Conservation (phyloP, 768 basidiomycete species). For the Tephrocybe sp. region DNA sequence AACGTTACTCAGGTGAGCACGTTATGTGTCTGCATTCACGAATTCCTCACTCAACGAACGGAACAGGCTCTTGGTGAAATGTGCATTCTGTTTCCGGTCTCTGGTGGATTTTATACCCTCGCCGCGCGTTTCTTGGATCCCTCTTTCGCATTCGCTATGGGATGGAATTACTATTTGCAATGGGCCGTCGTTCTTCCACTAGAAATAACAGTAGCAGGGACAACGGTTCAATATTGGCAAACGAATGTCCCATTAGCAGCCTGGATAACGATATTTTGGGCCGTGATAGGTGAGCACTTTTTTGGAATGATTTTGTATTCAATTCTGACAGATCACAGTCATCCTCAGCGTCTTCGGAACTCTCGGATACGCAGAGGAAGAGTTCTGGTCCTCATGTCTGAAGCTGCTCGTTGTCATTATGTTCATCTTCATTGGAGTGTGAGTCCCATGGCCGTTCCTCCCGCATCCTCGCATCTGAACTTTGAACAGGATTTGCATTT, state of each 20-base stretch:
- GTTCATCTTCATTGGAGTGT: constrained; percentile 48
- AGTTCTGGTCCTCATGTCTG: constrained; percentile 51
- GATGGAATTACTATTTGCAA: constrained; percentile 50
- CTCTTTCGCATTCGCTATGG: constrained; percentile 49
- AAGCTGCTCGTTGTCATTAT: constrained; percentile 45
- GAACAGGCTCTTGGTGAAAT: constrained; percentile 49
- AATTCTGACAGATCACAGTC: constrained; percentile 20
- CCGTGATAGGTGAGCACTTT: constrained; percentile 33
- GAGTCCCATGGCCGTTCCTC: constrained; percentile 11
- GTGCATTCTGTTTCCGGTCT: constrained; percentile 47
- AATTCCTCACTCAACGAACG: not conserved
- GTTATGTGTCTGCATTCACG: not conserved
- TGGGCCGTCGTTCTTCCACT: constrained; percentile 45
- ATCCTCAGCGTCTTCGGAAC: constrained; percentile 43
- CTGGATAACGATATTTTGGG: constrained; percentile 47
- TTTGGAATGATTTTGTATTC: not conserved
- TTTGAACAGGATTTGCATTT: constrained; percentile 35
- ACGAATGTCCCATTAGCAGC: constrained; percentile 37
- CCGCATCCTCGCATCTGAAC: not conserved
- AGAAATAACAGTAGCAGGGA: constrained; percentile 45
- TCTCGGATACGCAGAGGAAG: constrained; percentile 47
- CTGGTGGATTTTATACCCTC: constrained; percentile 49
- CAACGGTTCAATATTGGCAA: constrained; percentile 45
- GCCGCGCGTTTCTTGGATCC: constrained; percentile 47
- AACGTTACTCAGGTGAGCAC: constrained; percentile 43